A percentile compares a stretch with the other conserved stretches of the same genome.
These are phyloP conservation scores for Bifiguratus adelaidae DNA, from an alignment of 192 early-diverging fungal species.

Conservation along the genomic window DNA sequence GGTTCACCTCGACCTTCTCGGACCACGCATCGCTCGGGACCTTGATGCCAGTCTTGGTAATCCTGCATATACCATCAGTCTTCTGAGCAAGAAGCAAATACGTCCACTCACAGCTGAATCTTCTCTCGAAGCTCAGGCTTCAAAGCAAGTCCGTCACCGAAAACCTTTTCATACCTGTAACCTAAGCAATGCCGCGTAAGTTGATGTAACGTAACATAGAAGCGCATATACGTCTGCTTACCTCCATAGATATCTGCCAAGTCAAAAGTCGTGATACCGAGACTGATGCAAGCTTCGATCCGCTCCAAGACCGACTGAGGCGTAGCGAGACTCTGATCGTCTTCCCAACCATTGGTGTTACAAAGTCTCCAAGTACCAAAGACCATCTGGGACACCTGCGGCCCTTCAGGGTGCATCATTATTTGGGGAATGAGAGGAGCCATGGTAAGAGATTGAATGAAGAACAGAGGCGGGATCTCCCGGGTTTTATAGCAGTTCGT, in stretches of 20 bases:
- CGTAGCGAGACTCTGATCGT: constrained; percentile 8
- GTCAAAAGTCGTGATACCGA: constrained; percentile 33
- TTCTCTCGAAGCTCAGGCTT: constrained; percentile 1
- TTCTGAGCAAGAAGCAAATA: neutral
- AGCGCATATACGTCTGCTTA: neutral
- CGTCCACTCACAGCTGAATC: constrained; percentile 7
- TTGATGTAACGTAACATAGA: neutral
- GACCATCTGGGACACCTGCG: constrained; percentile 19
- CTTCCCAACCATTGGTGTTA: constrained; percentile 4
- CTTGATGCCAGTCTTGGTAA: constrained; percentile 9
- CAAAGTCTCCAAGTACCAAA: constrained; percentile 28
- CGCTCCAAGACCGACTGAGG: constrained; percentile 21
- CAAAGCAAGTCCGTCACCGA: constrained; percentile 4
- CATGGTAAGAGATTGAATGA: no score
- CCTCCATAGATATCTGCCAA: constrained; percentile 33
- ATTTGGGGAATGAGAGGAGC: constrained; percentile 2
- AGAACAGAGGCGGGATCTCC: no score
- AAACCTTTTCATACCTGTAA: constrained; percentile 4
- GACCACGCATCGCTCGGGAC: constrained; percentile 3
- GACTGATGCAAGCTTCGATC: constrained; percentile 22
- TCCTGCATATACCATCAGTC: neutral
- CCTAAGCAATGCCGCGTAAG: no score
- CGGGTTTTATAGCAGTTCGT: no score
- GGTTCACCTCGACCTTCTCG: constrained; percentile 3
- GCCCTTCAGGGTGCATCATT: constrained; percentile 3